A percentile compares a stretch with the other conserved stretches of the same genome.
Conservation (phyloP, 257 asterid species). For the Osmanthus fragrans region DNA sequence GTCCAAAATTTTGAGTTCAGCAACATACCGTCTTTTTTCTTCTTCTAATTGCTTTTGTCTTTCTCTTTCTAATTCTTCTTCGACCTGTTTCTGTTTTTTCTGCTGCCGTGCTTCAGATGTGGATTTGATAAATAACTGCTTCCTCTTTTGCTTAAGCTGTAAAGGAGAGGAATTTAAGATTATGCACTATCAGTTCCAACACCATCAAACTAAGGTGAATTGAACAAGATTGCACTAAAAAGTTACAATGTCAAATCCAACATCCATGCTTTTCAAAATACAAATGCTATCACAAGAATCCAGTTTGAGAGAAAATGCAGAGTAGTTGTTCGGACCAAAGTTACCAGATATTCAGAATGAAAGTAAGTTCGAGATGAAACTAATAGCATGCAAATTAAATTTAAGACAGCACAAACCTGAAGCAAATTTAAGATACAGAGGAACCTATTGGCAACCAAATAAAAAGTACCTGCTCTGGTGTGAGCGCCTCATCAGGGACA, state of each 20-base stretch:
- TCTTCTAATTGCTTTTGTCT: constrained; percentile 87
- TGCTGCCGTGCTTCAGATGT: constrained; percentile 83
- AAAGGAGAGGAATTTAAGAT: constrained; percentile 25
- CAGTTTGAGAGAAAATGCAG: not conserved
- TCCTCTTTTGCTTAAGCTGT: constrained; percentile 84
- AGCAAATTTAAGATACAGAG: constrained; percentile 2
- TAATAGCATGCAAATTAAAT: constrained; percentile 11
- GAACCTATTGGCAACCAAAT: constrained; percentile 16
- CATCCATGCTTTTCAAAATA: not conserved
- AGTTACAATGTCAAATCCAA: not conserved
- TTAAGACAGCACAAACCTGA: constrained; percentile 3
- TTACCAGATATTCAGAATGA: not conserved
- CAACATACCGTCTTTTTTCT: constrained; percentile 81
- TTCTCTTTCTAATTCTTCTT: constrained; percentile 87
- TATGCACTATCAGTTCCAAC: constrained; percentile 14
- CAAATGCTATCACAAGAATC: not conserved
- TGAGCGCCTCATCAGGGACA: constrained; percentile 76
- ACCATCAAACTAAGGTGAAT: constrained; percentile 7
- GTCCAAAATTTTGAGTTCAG: constrained; percentile 19
- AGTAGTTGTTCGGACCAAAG: not conserved
- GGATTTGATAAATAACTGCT: constrained; percentile 77
- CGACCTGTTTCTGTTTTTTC: constrained; percentile 81
- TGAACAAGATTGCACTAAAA: not conserved
- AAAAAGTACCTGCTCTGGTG: constrained; percentile 76
- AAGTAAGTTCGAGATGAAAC: constrained; percentile 5